Conservation (phyloP, 2,329 filamentous ascomycete genomes). For the Calonectria pseudoreteaudii region DNA sequence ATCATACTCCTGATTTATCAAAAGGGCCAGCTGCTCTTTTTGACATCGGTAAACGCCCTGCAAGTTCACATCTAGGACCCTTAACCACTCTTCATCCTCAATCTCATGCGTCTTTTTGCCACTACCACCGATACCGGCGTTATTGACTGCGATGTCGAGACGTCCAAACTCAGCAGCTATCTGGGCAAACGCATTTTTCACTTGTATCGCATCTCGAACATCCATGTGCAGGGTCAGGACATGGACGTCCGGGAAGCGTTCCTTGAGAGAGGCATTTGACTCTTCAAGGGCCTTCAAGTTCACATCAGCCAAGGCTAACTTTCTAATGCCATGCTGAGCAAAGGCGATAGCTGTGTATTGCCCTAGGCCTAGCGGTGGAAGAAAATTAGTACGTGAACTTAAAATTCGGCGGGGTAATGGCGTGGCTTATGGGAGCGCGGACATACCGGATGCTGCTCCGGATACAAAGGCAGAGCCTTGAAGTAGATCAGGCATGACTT, state of each 20-base stretch:
- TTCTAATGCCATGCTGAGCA: conserved; percentile 59
- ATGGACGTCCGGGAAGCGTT: conserved; percentile 53
- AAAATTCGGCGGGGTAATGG: conserved; percentile 1
- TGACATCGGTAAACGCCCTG: conserved; percentile 70
- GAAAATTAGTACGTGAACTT: conserved; percentile 7
- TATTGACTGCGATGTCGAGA: conserved; percentile 67
- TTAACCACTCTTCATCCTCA: conserved; percentile 60
- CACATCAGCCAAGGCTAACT: conserved; percentile 60
- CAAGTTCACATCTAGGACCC: conserved; percentile 64
- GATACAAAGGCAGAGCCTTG: conserved; percentile 62
- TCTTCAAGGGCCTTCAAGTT: conserved; percentile 48
- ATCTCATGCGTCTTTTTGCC: conserved; percentile 58
- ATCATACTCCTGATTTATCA: conserved; percentile 61
- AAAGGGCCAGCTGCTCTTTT: conserved; percentile 61
- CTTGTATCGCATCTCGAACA: conserved; percentile 56
- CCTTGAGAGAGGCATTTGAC: conserved; percentile 49
- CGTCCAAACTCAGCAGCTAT: conserved; percentile 61
- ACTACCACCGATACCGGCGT: conserved; percentile 62
- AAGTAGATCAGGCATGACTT: conserved; percentile 51
- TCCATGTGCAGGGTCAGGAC: conserved; percentile 57
- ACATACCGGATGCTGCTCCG: conserved; percentile 58
- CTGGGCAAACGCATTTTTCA: conserved; percentile 56
- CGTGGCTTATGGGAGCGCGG: neutral
- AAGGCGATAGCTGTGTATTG: conserved; percentile 59
- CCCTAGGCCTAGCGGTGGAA: conserved; percentile 57